Conservation (phyloP, 345 rosid genomes). For the Eucalyptus regnans region DNA sequence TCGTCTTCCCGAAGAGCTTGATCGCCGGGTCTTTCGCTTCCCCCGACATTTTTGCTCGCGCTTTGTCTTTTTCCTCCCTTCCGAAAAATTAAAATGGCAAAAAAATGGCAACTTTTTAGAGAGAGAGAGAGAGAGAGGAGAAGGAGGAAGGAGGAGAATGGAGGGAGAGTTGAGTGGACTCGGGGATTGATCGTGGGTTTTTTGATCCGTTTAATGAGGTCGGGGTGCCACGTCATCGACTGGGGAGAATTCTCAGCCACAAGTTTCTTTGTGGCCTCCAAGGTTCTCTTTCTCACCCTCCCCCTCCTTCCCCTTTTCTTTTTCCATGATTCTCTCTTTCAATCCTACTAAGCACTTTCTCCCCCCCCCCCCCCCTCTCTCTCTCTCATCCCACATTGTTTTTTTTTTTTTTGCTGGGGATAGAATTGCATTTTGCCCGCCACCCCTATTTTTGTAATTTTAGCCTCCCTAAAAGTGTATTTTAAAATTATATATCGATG, state of each 20-base stretch:
- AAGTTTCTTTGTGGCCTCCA: conserved; percentile 52
- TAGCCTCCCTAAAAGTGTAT: neutral
- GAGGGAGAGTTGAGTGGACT: neutral
- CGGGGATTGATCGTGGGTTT: neutral
- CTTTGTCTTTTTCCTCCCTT: neutral
- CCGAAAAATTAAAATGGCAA: neutral
- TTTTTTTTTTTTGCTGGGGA: neutral
- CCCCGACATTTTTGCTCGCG: conserved; percentile 47
- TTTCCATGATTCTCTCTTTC: neutral
- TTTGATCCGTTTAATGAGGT: conserved; percentile 31
- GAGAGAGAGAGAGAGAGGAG: conserved; percentile 2
- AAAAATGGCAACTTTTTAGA: conserved; percentile 5
- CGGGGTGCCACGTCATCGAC: conserved; percentile 44
- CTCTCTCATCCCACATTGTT: neutral
- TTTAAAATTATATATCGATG: neutral
- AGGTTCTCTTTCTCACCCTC: neutral
- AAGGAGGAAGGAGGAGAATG: conserved; percentile 1
- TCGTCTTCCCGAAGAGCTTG: conserved; percentile 85
- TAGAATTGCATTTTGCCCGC: neutral
- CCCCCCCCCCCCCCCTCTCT: neutral
- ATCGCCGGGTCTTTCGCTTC: conserved; percentile 61
- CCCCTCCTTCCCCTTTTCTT: neutral
- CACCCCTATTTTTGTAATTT: neutral
- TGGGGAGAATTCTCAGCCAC: conserved; percentile 54
- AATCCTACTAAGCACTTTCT: neutral